Percentiles rank a stretch among this genome's conserved stretches.
These are phyloP conservation scores for Amanita molliuscula DNA, from an alignment of 768 basidiomycete genomes.

Conservation along the genomic window DNA sequence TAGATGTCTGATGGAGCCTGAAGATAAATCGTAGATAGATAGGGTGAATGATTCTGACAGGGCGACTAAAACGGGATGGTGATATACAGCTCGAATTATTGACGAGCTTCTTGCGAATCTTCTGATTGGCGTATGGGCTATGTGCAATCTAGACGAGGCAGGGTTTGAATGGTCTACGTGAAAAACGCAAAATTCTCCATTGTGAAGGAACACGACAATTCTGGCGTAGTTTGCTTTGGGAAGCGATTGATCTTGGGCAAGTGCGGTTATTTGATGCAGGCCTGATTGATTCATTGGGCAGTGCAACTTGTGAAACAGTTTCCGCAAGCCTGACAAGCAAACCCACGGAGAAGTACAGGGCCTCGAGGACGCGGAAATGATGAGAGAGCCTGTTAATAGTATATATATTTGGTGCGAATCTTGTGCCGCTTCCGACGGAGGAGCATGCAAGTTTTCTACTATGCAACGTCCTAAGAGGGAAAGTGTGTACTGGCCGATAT, in stretches of 20 bases:
- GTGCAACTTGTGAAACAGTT: conserved; percentile 26
- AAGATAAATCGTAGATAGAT: conserved; percentile 61
- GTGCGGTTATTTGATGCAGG: conserved; percentile 41
- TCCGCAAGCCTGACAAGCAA: conserved; percentile 23
- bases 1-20: conserved; percentile 36
- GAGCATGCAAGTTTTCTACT: conserved; percentile 25
- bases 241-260: conserved; percentile 70
- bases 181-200: conserved; percentile 58
- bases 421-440: conserved; percentile 3
- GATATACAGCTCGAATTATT: conserved; percentile 60
- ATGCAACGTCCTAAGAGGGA: conserved; percentile 49
- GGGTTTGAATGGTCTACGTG: conserved; percentile 37
- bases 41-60: conserved; percentile 59
- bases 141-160: conserved; percentile 28
- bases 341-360: conserved; percentile 25
- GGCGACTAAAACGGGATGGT: conserved; percentile 69
- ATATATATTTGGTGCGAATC: conserved; percentile 26
- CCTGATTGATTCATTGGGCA: conserved; percentile 27
- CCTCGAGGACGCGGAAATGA: conserved; percentile 44
- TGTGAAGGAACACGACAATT: conserved; percentile 53
- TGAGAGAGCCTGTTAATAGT: conserved; percentile 49
- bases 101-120: conserved; percentile 29
- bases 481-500: conserved; percentile 8
- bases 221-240: conserved; percentile 32
- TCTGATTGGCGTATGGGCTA: conserved; percentile 37